Percentiles rank a stretch among this genome's conserved stretches.
Evolutionary conservation across 2,329 filamentous ascomycete species (phyloP).

Genomic region (Didymella sp.): DNA sequence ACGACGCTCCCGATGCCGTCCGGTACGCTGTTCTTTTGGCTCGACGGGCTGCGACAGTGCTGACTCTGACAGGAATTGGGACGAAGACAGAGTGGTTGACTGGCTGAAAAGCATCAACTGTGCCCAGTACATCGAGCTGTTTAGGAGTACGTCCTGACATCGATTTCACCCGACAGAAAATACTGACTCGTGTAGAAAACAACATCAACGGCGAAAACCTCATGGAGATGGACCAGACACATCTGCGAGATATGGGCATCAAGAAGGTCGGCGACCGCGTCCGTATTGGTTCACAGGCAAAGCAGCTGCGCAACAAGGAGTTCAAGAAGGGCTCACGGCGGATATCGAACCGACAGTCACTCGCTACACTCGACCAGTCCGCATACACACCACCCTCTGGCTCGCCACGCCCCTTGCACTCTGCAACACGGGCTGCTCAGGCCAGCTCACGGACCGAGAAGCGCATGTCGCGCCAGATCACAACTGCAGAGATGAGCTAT

Average conservation of each 20-base stretch:
- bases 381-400: slow-evolving; percentile 67
- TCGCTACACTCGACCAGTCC: slow-evolving; percentile 77
- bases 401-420: slow-evolving; percentile 68
- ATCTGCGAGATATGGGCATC: slow-evolving; percentile 96
- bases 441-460: slow-evolving; percentile 55
- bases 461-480: slow-evolving; percentile 57
- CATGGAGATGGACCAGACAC: slow-evolving; percentile 94
- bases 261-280: slow-evolving; percentile 98
- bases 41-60: slow-evolving; percentile 1
- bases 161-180: background rate
- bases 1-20: slow-evolving; percentile 71
- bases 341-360: slow-evolving; percentile 79
- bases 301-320: slow-evolving; percentile 57
- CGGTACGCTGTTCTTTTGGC: slow-evolving; percentile 38
- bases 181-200: slow-evolving; percentile 64
- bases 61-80: slow-evolving; percentile 67
- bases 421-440: slow-evolving; percentile 54
- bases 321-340: slow-evolving; percentile 67
- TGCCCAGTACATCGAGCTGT: slow-evolving; percentile 89
- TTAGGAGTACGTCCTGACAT: slow-evolving; percentile 63
- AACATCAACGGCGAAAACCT: slow-evolving; percentile 98
- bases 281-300: slow-evolving; percentile 68
- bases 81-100: slow-evolving; percentile 88
- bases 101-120: slow-evolving; percentile 93
- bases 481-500: slow-evolving; percentile 52